A percentile compares a stretch with the other conserved stretches of the same genome.
Evolutionary conservation across 2,329 filamentous ascomycete species (phyloP).

Genomic region (Lachnellula hyalina): DNA sequence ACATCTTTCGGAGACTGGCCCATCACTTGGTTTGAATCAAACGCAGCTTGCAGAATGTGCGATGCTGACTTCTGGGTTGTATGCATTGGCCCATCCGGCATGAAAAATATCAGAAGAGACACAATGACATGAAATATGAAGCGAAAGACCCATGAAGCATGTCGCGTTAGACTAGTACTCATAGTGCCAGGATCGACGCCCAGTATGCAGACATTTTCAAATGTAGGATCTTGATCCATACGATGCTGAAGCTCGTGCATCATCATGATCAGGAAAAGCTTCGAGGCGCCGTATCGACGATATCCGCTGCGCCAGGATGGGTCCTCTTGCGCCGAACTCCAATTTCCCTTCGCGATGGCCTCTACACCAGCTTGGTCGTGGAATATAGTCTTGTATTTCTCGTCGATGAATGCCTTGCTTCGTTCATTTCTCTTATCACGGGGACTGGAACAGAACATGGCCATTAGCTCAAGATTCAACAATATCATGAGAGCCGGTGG

Average conservation of each 20-base stretch:
- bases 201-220: constrained; percentile 34
- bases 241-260: constrained; percentile 11
- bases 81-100: constrained; percentile 30
- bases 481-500: neutral
- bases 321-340: constrained; percentile 7
- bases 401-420: constrained; percentile 1
- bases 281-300: constrained; percentile 10
- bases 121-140: constrained; percentile 24
- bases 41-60: constrained; percentile 31
- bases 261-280: constrained; percentile 6
- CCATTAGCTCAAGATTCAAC: neutral
- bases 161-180: constrained; percentile 28
- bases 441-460: neutral
- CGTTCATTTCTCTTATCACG: constrained; percentile 1
- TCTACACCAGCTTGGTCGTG: neutral
- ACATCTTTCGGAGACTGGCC: constrained; percentile 28
- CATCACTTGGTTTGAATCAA: constrained; percentile 23
- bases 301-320: constrained; percentile 1
- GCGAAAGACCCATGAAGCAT: constrained; percentile 24
- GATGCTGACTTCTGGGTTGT: constrained; percentile 32
- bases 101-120: constrained; percentile 23
- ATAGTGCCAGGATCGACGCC: constrained; percentile 38
- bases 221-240: constrained; percentile 25
- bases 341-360: constrained; percentile 5
- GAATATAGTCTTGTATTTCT: constrained; percentile 2